Conservation (phyloP, 2,329 filamentous ascomycete species). For the Ceratocystis huliohia region DNA sequence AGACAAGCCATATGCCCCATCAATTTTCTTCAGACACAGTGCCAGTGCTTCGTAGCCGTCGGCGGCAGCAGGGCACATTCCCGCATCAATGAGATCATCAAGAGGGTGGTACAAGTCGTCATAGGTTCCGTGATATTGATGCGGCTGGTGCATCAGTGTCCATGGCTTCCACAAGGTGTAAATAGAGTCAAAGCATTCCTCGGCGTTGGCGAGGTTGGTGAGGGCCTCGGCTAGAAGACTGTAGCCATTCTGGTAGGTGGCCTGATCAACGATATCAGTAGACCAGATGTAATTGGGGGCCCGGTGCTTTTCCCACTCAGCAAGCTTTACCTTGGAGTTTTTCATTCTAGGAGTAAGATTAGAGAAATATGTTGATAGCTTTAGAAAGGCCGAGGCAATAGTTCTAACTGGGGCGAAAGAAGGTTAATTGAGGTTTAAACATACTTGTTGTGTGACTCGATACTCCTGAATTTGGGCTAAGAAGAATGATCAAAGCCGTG, state of each 20-base stretch:
- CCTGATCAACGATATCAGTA: not conserved
- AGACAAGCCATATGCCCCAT: not conserved
- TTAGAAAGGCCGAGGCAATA: not conserved
- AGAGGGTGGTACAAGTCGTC: conserved; percentile 13
- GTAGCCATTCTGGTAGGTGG: conserved; percentile 6
- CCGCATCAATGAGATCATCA: not conserved
- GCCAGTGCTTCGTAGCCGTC: not conserved
- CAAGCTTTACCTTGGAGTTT: not conserved
- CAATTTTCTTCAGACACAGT: not conserved
- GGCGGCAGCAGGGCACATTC: not conserved
- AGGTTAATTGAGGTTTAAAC: not conserved
- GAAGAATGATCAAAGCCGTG: too few relatives aligned
- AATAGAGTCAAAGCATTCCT: not conserved
- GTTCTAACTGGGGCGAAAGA: not conserved
- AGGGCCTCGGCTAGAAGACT: not conserved
- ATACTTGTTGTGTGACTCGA: too few relatives aligned
- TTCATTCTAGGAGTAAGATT: not conserved
- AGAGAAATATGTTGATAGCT: not conserved
- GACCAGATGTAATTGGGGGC: not conserved
- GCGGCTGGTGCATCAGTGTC: not conserved
- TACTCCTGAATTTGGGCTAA: too few relatives aligned
- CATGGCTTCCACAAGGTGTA: not conserved
- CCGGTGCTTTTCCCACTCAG: conserved; percentile 4
- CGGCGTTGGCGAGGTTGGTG: not conserved
- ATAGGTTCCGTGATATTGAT: not conserved